Base-by-base conservation (phyloP, 108 stramenopile species). In the Cyclotella choctawhatcheeana region DNA sequence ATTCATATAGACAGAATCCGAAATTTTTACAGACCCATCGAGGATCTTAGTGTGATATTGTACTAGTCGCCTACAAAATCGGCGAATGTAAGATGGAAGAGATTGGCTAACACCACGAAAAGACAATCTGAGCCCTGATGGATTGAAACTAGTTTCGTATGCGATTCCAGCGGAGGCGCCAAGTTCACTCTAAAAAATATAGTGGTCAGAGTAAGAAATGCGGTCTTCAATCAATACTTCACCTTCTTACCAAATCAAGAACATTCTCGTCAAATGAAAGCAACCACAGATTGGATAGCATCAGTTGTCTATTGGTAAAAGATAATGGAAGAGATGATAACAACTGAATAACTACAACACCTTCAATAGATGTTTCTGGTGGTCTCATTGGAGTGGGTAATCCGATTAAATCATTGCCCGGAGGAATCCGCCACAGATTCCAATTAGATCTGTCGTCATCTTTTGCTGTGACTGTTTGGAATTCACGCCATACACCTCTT, bases 111-210 rank as follows among this genome's bases (percentile, higher is more conserved):
- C 65, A 27, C 92, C 92, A 37, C 89, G 63, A 63, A 90, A 85
- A 37, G 69, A 82, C 30, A 93, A 30, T 25, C 92, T 75, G 65
- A 93, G 67, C 10, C 92, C 92, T 43, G 76, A 83, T 47, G 76
- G 65, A 71, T 93, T 93, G 64, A 87, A 88, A 26, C 85, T 84
- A 3, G 89, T 82, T 26, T 93, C 92, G 60, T 89, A 90, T 0
- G 89, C 92, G 31, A 93, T 74, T 3, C 89, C 89, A n/a, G 73
- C 89, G 30, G 84, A 70, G 35, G 87, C 85, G 7, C 92, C 92
- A 0, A 93, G 82, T 48, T 89, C 92, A 17, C 87, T 87, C 77
- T 61, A 29, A 5, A 3, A 26, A 21, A 29, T 2, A 12, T 7
- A 37, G 16, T 12, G 27, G 21, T 32, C 16, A 0, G 1, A 53